phyloP scores from a whole-genome alignment of 176 grass and related monocot species.

The Ensete glaucum region DNA sequence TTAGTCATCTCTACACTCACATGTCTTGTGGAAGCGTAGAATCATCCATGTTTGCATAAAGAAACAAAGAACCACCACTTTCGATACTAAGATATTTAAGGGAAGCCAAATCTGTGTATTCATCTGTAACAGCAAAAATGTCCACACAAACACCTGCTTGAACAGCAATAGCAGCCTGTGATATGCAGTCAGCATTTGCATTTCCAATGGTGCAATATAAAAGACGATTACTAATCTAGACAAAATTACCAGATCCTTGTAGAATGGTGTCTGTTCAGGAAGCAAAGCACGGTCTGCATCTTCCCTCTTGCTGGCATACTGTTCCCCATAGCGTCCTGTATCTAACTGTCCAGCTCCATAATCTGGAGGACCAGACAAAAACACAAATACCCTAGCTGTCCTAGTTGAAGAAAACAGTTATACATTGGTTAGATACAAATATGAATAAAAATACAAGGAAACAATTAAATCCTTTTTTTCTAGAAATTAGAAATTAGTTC shows the following conservation, averaged over 20 bases:
- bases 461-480: background rate
- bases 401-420: constrained; percentile 23
- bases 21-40: constrained; percentile 95
- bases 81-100: constrained; percentile 93
- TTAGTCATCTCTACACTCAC: constrained; percentile 33
- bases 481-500: constrained; percentile 14
- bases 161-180: constrained; percentile 83
- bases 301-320: constrained; percentile 86
- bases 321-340: constrained; percentile 84
- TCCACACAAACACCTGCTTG: constrained; percentile 95
- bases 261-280: constrained; percentile 89
- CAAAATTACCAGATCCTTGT: constrained; percentile 77
- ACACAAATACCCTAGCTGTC: constrained; percentile 87
- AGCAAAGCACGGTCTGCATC: constrained; percentile 77
- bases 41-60: constrained; percentile 74
- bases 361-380: constrained; percentile 91
- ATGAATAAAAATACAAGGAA: background rate
- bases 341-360: constrained; percentile 87
- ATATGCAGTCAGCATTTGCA: constrained; percentile 19
- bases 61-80: constrained; percentile 95
- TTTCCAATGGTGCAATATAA: constrained; percentile 5
- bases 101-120: constrained; percentile 94
- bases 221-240: background rate
- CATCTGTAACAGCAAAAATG: constrained; percentile 88
- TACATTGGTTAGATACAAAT: constrained; percentile 19